Evolutionary conservation across 148 eudicot species (phyloP).

Genomic region (Vaccinium darrowii): DNA sequence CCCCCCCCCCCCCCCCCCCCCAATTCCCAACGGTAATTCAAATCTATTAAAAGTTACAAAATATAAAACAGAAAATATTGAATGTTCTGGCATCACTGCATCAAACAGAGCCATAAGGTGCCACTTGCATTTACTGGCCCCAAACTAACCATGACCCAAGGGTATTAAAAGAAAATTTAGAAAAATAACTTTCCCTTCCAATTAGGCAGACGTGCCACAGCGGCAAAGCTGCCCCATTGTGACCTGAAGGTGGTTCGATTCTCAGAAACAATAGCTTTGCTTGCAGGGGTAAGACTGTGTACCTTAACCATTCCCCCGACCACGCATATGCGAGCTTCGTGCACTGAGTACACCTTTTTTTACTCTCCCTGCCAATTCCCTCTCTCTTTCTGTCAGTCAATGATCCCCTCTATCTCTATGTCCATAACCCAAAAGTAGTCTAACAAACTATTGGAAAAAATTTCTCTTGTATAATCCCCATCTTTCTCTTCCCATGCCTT

Average conservation of each 20-base stretch:
- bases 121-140: neutral
- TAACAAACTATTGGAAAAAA: neutral
- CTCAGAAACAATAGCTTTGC: too few relatives aligned
- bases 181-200: neutral
- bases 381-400: neutral
- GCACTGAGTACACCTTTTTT: too few relatives aligned
- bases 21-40: neutral
- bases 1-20: too few relatives aligned
- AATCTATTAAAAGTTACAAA: neutral
- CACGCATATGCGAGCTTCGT: too few relatives aligned
- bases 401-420: neutral
- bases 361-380: neutral
- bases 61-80: neutral
- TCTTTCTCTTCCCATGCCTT: neutral
- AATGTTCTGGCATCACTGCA: neutral
- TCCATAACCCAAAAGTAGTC: neutral
- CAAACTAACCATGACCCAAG: conserved; percentile 3
- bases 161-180: neutral
- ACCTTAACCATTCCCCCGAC: too few relatives aligned
- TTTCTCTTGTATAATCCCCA: neutral
- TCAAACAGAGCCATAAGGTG: neutral
- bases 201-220: too few relatives aligned
- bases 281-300: too few relatives aligned
- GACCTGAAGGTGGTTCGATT: too few relatives aligned
- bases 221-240: too few relatives aligned